A percentile compares a stretch with the other conserved stretches of the same genome.
Conservation (phyloP, 83 land plant genomes). For the Picea engelmannii region DNA sequence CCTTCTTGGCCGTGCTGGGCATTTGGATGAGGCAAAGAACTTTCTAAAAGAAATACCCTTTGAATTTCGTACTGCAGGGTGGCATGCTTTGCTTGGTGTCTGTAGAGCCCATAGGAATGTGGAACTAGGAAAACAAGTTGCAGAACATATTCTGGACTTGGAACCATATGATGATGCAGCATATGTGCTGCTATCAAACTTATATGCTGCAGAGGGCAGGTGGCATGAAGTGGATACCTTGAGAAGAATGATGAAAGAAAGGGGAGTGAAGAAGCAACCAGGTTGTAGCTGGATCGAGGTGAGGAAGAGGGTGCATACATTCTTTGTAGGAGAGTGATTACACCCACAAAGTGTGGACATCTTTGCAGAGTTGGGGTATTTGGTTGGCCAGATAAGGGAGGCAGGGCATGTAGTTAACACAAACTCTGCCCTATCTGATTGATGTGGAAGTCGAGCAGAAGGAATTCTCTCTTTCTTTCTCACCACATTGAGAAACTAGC, state of each 20-base stretch:
- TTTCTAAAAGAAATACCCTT: background rate
- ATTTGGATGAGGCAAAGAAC: background rate
- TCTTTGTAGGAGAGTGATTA: too few relatives aligned
- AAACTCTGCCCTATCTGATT: too few relatives aligned
- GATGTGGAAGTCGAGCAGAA: background rate
- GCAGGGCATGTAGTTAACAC: too few relatives aligned
- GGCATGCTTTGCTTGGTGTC: background rate
- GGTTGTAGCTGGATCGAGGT: background rate
- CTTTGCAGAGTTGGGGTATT: too few relatives aligned
- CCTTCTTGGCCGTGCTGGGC: background rate
- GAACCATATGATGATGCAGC: background rate
- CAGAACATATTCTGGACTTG: background rate
- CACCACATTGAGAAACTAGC: background rate
- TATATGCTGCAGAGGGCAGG: background rate
- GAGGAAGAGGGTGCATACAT: background rate
- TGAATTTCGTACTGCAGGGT: background rate
- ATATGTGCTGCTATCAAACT: background rate
- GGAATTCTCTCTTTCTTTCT: too few relatives aligned
- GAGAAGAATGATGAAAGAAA: background rate
- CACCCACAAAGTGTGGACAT: too few relatives aligned
- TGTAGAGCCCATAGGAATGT: background rate
- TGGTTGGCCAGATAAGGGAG: too few relatives aligned
- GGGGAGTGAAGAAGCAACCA: background rate
- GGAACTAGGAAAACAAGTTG: background rate
- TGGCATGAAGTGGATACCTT: background rate